Conservation (phyloP, 169 alveolate species). For the Plasmodium knowlesi region DNA sequence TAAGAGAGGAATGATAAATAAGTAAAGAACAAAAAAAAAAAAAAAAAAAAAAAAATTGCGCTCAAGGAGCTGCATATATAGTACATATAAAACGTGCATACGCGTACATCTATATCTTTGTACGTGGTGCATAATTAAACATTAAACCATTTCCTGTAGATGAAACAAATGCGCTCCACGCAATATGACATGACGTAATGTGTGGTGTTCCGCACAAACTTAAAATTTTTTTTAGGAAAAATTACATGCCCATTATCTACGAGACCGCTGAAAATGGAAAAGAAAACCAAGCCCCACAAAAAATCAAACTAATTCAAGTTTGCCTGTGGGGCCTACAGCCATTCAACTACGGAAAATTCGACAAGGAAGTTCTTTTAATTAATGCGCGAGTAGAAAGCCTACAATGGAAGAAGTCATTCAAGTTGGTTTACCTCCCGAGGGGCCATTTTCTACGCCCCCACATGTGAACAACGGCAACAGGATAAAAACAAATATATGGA, state of each 20-base stretch:
- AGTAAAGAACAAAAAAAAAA: constrained; percentile 11
- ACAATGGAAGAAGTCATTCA: constrained; percentile 43
- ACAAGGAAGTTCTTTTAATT: constrained; percentile 33
- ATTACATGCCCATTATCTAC: constrained; percentile 36
- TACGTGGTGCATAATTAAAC: background rate
- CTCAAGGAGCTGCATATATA: background rate
- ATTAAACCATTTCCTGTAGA: background rate
- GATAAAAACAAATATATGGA: background rate
- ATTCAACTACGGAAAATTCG: constrained; percentile 11
- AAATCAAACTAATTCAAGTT: constrained; percentile 14
- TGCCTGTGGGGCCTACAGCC: constrained; percentile 54
- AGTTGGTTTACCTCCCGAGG: background rate
- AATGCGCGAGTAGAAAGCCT: constrained; percentile 36
- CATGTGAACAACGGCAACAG: background rate
- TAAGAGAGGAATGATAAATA: constrained; percentile 48
- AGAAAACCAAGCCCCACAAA: background rate
- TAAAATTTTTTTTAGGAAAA: constrained; percentile 24
- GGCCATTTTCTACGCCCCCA: background rate
- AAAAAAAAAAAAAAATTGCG: background rate
- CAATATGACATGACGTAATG: background rate
- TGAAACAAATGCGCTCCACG: background rate
- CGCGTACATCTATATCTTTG: background rate
- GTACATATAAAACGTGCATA: background rate
- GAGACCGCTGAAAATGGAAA: constrained; percentile 28
- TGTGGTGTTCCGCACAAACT: background rate